Evolutionary conservation across 768 basidiomycete genomes (phyloP), one percentile per base, ranked within the genome.

Genomic region (Gloeostereum incarnatum): DNA sequence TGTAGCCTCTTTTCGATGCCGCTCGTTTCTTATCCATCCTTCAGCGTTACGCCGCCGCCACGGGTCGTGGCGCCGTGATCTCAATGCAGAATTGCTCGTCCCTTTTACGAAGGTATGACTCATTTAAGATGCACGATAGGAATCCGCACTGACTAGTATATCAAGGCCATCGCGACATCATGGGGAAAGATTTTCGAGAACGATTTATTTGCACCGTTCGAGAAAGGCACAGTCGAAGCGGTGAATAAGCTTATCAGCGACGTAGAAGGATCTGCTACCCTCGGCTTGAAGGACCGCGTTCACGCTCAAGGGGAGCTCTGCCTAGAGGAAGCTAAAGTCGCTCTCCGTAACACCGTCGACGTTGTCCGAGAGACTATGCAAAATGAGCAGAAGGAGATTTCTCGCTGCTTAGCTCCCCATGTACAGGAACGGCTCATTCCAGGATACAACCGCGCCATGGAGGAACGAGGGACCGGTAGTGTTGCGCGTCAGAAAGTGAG

Each of bases 151-250:
- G n/a, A n/a, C n/a, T n/a, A n/a, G n/a, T n/a, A n/a, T n/a, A n/a
- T n/a, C n/a, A n/a, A n/a, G 29, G 70, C 69, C 43, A 76, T 81
- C 33, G 76, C 76, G 2, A 59, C 59, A 40, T 68, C 69, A 5
- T 80, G 76, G 77, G 60, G 65, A 13, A 61, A 69, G 48, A 60
- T 78, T n/a, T 79, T 78, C 42, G 75, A 79, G 49, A 61, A 68
- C 0, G 71, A 78, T 46, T 54, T 78, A 7, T 75, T 79, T 47
- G 58, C 53, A 1, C 49, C 62, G 5, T 71, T 79, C 41, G 67
- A 74, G 43, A 39, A 48, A 4, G 54, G 59, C 1, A 60, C 63
- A 5, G 51, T 56, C 18, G 39, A 41, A 1, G 50, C 60, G 1
- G 66, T 79, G 42, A 57, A 58, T 31, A 50, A 60, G 17, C 58